Percentiles rank a stretch among this genome's conserved stretches.
phyloP scores from a whole-genome alignment of 1,284 basidiomycete genomes.

The Malassezia nana region DNA sequence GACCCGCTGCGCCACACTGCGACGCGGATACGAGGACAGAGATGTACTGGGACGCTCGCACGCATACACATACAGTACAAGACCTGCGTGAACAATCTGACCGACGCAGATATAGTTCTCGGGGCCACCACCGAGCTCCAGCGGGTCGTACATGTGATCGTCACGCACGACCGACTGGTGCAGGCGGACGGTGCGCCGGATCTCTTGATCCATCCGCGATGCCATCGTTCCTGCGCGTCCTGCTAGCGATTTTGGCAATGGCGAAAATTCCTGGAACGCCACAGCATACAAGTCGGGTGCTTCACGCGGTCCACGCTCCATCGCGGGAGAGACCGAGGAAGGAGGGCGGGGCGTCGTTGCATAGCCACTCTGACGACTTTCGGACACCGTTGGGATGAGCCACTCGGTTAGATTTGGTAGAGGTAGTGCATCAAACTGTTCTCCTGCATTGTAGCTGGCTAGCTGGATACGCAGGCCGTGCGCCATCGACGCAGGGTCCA shows the following conservation, averaged over 20 bases:
- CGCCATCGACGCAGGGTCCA: neutral
- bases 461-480: constrained; percentile 59
- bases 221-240: constrained; percentile 46
- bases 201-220: constrained; percentile 57
- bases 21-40: constrained; percentile 10
- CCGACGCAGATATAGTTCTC: constrained; percentile 41
- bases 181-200: constrained; percentile 40
- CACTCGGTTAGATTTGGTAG: constrained; percentile 41
- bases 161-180: constrained; percentile 41
- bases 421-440: constrained; percentile 56
- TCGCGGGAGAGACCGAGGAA: constrained; percentile 21
- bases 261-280: constrained; percentile 78
- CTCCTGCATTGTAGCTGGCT: constrained; percentile 73
- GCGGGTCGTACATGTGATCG: constrained; percentile 35
- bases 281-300: constrained; percentile 66
- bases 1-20: constrained; percentile 49
- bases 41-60: constrained; percentile 53
- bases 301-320: constrained; percentile 26
- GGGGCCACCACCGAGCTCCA: constrained; percentile 38
- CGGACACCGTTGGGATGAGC: constrained; percentile 39
- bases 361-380: constrained; percentile 25
- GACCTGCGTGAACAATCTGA: constrained; percentile 35
- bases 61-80: constrained; percentile 59
- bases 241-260: constrained; percentile 53
- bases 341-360: constrained; percentile 17